Percentiles rank a stretch among this genome's conserved stretches.
Evolutionary conservation across 2,329 filamentous ascomycete species (phyloP).

Genomic region (Chaetomiaceae sp.): DNA sequence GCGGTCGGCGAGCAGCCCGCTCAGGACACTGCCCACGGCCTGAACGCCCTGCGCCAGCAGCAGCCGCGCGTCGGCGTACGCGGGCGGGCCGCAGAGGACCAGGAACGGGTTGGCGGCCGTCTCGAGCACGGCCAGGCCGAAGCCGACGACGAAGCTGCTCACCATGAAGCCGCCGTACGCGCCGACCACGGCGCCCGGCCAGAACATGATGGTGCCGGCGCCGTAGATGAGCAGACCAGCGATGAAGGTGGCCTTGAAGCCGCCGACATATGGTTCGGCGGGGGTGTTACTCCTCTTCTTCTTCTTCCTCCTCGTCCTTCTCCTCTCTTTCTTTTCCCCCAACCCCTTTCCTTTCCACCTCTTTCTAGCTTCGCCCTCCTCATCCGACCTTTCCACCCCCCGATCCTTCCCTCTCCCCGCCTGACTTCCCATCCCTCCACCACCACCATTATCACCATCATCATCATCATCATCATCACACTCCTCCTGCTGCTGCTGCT

Average conservation of each 20-base stretch:
- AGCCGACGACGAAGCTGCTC: slow-evolving; percentile 69
- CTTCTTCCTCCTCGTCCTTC: slow-evolving; percentile 37
- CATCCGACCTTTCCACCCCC: no score
- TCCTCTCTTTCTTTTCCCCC: slow-evolving; percentile 23
- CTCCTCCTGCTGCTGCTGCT: no score
- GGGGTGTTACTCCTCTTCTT: no score
- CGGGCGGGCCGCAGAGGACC: slow-evolving; percentile 65
- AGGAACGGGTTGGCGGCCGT: slow-evolving; percentile 76
- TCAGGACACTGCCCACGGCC: slow-evolving; percentile 68
- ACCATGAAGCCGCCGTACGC: slow-evolving; percentile 77
- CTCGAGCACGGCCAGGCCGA: slow-evolving; percentile 71
- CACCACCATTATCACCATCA: background rate
- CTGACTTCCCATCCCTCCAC: background rate
- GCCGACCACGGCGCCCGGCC: slow-evolving; percentile 70
- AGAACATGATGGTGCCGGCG: slow-evolving; percentile 76
- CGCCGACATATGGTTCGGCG: no score
- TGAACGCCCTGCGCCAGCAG: slow-evolving; percentile 73
- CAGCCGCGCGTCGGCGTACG: slow-evolving; percentile 70
- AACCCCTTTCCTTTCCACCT: slow-evolving; percentile 28
- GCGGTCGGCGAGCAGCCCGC: slow-evolving; percentile 66
- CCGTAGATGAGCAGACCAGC: slow-evolving; percentile 71
- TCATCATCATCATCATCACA: background rate
- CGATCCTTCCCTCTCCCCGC: no score
- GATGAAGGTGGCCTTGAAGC: slow-evolving; percentile 79
- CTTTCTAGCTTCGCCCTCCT: no score